Evolutionary conservation across 352 stramenopile species (phyloP), one percentile per base, ranked within the genome.

Genomic region (Globisporangium emineosum): DNA sequence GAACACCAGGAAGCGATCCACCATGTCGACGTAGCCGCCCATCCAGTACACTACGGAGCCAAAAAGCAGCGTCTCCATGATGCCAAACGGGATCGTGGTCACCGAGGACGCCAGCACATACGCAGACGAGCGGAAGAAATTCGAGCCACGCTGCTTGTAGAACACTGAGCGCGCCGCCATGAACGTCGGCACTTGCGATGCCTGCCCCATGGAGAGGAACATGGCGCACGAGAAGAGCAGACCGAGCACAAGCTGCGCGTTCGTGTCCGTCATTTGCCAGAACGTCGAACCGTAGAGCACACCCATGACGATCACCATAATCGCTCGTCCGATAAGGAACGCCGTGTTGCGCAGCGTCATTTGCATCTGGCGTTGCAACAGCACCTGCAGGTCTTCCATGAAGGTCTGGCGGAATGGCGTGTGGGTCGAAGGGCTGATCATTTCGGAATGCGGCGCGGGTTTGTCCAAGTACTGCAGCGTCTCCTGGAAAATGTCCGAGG

Each of bases 31-130:
- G 58, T 96, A 88, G 27, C 91, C 91, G 40, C 91, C 77, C 76
- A 97, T 93, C 79, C 86, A 98, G 68, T 98, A 98, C 7, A 97
- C 65, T 33, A 97, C 67, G 1, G 81, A 87, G n/a, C 89, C 87
- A 67, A 96, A 97, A 1, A 96, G 63, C 8, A 96, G 25, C 0
- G 83, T 87, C 71, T 97, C 89, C 35, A 93, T 67, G 2, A 89
- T 35, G 60, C 69, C 65, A 51, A 90, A 79, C 64, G 83, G 73
- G 27, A 91, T 62, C 47, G 83, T 73, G 1, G 75, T 76, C 21
- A 89, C 12, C 6, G 71, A 83, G 6, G 69, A 72, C 1, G 75
- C 78, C 50, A 97, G 53, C 9, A 97, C 81, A 66, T 96, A 97
- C 9, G 84, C 79, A 0, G 79, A 80, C 1, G 90, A 81, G 8